phyloP scores from a whole-genome alignment of 805 yeast genomes.

The Hanseniaspora taiwanica region DNA sequence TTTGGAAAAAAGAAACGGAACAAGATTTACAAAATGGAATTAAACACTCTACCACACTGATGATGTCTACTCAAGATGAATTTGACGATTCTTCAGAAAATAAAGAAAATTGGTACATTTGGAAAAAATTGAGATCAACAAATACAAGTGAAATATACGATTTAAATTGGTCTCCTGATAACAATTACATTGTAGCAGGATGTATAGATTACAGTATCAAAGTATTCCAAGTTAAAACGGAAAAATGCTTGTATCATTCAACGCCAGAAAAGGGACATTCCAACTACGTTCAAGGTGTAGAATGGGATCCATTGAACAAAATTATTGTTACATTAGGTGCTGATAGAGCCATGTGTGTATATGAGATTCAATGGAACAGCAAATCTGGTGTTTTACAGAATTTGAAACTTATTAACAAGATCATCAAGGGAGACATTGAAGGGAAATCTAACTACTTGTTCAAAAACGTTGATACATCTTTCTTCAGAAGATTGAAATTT shows the following conservation, averaged over 20 bases:
- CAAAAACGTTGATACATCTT: slow-evolving; percentile 38
- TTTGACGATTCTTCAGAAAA: slow-evolving; percentile 5
- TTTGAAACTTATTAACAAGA: slow-evolving; percentile 26
- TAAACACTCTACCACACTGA: slow-evolving; percentile 7
- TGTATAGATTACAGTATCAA: slow-evolving; percentile 81
- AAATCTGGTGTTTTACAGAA: slow-evolving; percentile 7
- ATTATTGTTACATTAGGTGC: slow-evolving; percentile 80
- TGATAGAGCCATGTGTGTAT: slow-evolving; percentile 71
- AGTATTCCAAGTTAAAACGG: slow-evolving; percentile 45
- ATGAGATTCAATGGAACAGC: slow-evolving; percentile 20
- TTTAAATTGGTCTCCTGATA: slow-evolving; percentile 84
- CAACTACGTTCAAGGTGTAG: slow-evolving; percentile 90
- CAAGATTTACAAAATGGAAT: slow-evolving; percentile 48
- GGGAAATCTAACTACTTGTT: slow-evolving; percentile 13
- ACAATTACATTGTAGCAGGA: slow-evolving; percentile 65
- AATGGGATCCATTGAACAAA: slow-evolving; percentile 84
- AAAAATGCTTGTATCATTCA: slow-evolving; percentile 32
- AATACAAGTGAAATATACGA: slow-evolving; percentile 76
- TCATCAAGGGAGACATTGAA: slow-evolving; percentile 39
- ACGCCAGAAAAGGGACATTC: slow-evolving; percentile 38
- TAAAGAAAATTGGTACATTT: slow-evolving; percentile 58
- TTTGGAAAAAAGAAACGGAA: slow-evolving; percentile 57
- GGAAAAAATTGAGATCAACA: slow-evolving; percentile 35
- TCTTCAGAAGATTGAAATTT: slow-evolving; percentile 73
- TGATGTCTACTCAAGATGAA: slow-evolving; percentile 23